These are phyloP conservation scores for Cytospora chrysosperma DNA, from an alignment of 2,329 filamentous ascomycete genomes.

Conservation along the genomic window DNA sequence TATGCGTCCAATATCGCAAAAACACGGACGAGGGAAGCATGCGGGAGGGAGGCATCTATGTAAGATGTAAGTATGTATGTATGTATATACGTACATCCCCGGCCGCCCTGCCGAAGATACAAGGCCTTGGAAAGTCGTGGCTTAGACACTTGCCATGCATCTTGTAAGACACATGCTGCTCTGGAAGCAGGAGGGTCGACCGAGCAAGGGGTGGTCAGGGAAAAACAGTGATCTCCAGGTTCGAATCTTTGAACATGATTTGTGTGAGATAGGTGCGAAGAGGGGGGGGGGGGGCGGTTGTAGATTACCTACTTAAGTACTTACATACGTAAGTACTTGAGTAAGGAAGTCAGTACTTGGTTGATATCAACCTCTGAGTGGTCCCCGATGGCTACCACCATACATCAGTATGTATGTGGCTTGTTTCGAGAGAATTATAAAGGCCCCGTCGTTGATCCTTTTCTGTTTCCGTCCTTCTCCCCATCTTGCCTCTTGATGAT, in stretches of 20 bases:
- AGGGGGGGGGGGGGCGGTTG: too few species aligned
- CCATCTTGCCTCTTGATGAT: neutral
- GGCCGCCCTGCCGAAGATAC: neutral
- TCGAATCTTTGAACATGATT: neutral
- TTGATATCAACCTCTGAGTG: neutral
- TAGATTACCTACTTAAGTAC: too few species aligned
- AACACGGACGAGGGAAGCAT: neutral
- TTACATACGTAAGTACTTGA: too few species aligned
- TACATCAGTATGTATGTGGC: neutral
- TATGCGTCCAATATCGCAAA: neutral
- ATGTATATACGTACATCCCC: neutral
- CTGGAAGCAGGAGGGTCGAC: neutral
- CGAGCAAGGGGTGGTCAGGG: neutral
- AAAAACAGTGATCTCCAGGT: neutral
- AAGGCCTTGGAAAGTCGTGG: neutral
- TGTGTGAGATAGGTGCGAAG: neutral
- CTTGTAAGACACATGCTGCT: neutral
- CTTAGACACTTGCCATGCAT: neutral
- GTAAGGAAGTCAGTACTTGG: too few species aligned
- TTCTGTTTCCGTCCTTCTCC: neutral
- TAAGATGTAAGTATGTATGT: too few species aligned
- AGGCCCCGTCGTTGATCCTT: slow-evolving; percentile 12
- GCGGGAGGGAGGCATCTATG: neutral
- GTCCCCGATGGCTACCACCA: neutral
- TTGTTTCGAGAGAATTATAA: slow-evolving; percentile 18